Percentiles rank a stretch among this genome's conserved stretches.
These are phyloP conservation scores for Sporothrix mexicana DNA, from an alignment of 2,329 filamentous ascomycete genomes.

Conservation along the genomic window DNA sequence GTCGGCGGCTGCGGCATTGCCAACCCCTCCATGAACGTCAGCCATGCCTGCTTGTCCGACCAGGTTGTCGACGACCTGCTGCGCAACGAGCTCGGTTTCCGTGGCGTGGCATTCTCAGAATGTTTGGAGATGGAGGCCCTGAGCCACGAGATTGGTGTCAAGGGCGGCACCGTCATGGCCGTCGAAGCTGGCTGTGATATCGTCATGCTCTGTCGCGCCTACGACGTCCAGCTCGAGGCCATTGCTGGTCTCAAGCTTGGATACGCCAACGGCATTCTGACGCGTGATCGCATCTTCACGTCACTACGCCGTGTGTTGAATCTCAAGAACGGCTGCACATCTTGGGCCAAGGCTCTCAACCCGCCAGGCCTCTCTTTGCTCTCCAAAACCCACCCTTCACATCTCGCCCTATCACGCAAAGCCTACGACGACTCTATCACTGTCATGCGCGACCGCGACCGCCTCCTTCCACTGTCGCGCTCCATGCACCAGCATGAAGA, in stretches of 20 bases:
- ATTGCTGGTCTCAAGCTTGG: slow-evolving; percentile 88
- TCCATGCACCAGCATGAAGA: slow-evolving; percentile 86
- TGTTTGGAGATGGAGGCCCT: slow-evolving; percentile 97
- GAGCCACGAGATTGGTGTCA: slow-evolving; percentile 94
- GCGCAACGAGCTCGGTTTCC: slow-evolving; percentile 85
- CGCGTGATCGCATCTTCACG: slow-evolving; percentile 76
- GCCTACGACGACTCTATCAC: slow-evolving; percentile 94
- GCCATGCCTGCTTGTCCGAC: slow-evolving; percentile 91
- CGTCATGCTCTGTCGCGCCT: slow-evolving; percentile 85
- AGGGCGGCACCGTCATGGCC: slow-evolving; percentile 95
- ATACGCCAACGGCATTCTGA: slow-evolving; percentile 88
- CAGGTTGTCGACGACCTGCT: slow-evolving; percentile 91
- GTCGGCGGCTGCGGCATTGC: slow-evolving; percentile 93
- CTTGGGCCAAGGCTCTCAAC: slow-evolving; percentile 90
- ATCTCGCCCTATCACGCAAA: slow-evolving; percentile 78
- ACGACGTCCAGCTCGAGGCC: slow-evolving; percentile 87
- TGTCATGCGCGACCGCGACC: slow-evolving; percentile 86
- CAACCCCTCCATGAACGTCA: slow-evolving; percentile 89
- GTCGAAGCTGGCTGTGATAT: slow-evolving; percentile 95
- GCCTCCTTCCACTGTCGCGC: slow-evolving; percentile 79
- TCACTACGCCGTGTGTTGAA: slow-evolving; percentile 79
- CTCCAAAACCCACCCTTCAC: slow-evolving; percentile 79
- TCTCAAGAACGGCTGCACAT: slow-evolving; percentile 84
- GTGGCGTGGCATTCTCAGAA: slow-evolving; percentile 92
- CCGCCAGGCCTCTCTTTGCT: slow-evolving; percentile 79